Evolutionary conservation across 768 basidiomycete genomes (phyloP), one percentile per base, ranked within the genome.

Genomic region (Mycena leptocephala): DNA sequence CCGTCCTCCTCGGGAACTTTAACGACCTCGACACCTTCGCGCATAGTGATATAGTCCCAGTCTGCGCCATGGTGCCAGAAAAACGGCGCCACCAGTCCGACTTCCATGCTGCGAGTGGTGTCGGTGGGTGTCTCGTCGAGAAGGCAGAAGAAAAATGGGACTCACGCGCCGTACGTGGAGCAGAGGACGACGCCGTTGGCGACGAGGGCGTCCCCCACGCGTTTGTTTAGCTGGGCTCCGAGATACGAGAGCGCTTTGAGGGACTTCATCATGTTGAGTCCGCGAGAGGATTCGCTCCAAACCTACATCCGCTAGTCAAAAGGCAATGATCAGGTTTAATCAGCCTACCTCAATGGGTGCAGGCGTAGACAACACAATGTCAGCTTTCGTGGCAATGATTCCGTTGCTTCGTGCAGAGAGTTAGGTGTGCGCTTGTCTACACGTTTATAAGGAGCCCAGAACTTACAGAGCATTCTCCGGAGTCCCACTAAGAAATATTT

Each of bases 201-300:
- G 5, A 59, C 56, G 18, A 70, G 69, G 35, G 22, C 6, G 20
- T 70, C 69, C 2, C 69, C 69, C 1, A 70, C 56, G 13, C 33
- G 28, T 70, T 46, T 59, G 28, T 43, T 46, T 33, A 74, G 28
- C 8, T n/a, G 39, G 11, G 65, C 65, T 8, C 72, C 72, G n/a
- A 37, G 5, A n/a, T 33, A 74, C 3, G 20, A 3, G 32, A 74
- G 56, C 7, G 3, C 37, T 58, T 73, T 59, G 24, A 73, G 53
- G 1, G 53, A 58, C 30, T 59, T 26, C 39, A 73, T 37, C 24
- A 35, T 22, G 13, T 61, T 11, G 26, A 74, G 43, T 30, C 35
- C 72, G 4, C 20, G n/a, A 2, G 72, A 26, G 46, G 51, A 33
- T 61, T 61, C 58, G 24, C 72, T 74, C 72, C 72, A 74, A 5